Conservation (phyloP, 352 stramenopile species). For the Aphanomyces euteiches region DNA sequence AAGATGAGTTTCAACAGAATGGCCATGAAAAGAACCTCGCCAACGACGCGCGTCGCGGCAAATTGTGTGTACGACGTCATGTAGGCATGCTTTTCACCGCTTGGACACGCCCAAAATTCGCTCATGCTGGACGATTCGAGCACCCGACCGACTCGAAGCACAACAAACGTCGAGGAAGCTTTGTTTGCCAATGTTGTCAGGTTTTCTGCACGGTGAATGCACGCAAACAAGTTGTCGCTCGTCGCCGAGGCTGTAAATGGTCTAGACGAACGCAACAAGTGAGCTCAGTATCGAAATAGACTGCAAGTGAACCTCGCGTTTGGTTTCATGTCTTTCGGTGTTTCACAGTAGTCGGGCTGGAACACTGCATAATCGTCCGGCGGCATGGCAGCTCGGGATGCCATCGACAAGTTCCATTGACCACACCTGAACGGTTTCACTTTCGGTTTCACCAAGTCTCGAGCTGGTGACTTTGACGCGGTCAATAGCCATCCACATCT, state of each 20-base stretch:
- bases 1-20: neutral
- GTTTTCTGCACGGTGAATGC: constrained; percentile 6
- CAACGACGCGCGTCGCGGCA: constrained; percentile 54
- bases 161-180: constrained; percentile 4
- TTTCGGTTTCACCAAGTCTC: no score
- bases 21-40: constrained; percentile 19
- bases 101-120: constrained; percentile 10
- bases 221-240: constrained; percentile 17
- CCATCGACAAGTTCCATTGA: no score
- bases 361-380: constrained; percentile 7
- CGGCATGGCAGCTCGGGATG: no score
- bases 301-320: constrained; percentile 2
- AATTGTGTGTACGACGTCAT: constrained; percentile 56
- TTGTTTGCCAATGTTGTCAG: neutral
- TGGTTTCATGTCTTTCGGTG: constrained; percentile 15
- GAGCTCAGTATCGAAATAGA: neutral
- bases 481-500: no score
- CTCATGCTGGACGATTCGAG: constrained; percentile 11
- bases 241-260: constrained; percentile 25
- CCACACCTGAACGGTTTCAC: no score
- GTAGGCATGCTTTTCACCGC: constrained; percentile 38
- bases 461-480: no score
- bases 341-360: constrained; percentile 26
- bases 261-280: neutral
- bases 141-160: constrained; percentile 5